Evolutionary conservation across 192 early-diverging fungal genomes (phyloP).

Genomic region (Linnemannia exigua): DNA sequence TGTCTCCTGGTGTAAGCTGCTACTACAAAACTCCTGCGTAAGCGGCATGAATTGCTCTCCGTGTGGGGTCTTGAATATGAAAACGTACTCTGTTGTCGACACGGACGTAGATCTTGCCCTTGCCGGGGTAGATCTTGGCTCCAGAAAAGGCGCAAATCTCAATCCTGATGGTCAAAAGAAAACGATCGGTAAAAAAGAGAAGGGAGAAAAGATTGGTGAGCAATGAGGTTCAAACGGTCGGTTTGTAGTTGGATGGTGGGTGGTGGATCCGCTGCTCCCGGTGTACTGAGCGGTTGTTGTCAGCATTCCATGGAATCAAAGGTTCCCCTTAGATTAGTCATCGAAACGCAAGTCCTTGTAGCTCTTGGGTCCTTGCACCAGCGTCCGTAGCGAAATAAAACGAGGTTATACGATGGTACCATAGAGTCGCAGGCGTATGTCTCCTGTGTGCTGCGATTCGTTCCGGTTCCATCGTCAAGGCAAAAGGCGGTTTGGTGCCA

Average conservation of each 20-base stretch:
- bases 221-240: not conserved
- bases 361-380: not conserved
- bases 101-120: constrained; percentile 95
- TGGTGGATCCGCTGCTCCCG: not conserved
- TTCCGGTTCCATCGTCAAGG: not conserved
- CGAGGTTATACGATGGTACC: not conserved
- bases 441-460: not conserved
- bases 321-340: constrained; percentile 20
- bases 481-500: not conserved
- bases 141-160: constrained; percentile 98
- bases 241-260: not conserved
- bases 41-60: not conserved
- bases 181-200: constrained; percentile 2
- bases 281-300: not conserved
- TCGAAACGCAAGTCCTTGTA: not conserved
- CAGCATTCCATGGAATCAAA: constrained; percentile 24
- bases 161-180: constrained; percentile 68
- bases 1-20: not conserved
- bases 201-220: constrained; percentile 6
- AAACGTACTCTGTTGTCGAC: constrained; percentile 87
- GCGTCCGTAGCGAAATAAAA: not conserved
- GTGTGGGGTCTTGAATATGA: not conserved
- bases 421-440: not conserved
- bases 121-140: constrained; percentile 99
- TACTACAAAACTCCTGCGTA: not conserved